These are phyloP conservation scores for Serpula lacrymans DNA, from an alignment of 768 basidiomycete species.

Conservation along the genomic window DNA sequence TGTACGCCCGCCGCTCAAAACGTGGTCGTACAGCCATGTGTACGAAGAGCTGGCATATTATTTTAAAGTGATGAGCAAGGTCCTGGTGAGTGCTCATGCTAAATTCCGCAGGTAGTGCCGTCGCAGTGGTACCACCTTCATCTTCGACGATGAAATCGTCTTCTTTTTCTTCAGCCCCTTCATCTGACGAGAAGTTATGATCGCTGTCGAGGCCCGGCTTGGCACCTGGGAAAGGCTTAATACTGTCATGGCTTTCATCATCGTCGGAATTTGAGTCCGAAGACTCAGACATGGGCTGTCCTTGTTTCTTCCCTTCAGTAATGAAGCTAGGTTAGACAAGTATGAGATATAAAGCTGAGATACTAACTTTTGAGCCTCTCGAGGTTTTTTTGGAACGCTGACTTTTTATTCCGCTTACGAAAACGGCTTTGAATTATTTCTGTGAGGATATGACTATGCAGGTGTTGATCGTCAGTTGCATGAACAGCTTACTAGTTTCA, in stretches of 20 bases:
- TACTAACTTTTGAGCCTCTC: constrained; percentile 63
- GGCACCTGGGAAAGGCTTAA: constrained; percentile 44
- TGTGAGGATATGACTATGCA: constrained; percentile 21
- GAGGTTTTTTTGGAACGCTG: constrained; percentile 59
- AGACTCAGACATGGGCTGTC: constrained; percentile 27
- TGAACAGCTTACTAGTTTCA: constrained; percentile 46
- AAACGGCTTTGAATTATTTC: constrained; percentile 64
- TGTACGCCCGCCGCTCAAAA: constrained; percentile 48
- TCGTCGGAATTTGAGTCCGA: constrained; percentile 30
- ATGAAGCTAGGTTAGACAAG: constrained; percentile 5
- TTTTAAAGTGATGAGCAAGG: constrained; percentile 77
- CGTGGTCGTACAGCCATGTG: constrained; percentile 66
- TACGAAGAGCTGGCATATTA: constrained; percentile 84
- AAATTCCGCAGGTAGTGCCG: constrained; percentile 70
- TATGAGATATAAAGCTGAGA: constrained; percentile 2
- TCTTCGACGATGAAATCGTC: constrained; percentile 64
- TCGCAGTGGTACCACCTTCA: constrained; percentile 28
- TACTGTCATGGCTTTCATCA: constrained; percentile 20
- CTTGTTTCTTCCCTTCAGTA: constrained; percentile 42
- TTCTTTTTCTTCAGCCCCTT: constrained; percentile 29
- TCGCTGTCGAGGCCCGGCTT: constrained; percentile 34
- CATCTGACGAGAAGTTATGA: constrained; percentile 35
- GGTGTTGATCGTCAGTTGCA: constrained; percentile 3
- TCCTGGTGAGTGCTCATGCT: constrained; percentile 80
- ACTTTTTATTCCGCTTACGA: constrained; percentile 56